Percentiles rank a stretch among this genome's conserved stretches.
Conservation (phyloP, 2,329 filamentous ascomycete genomes). For the Colletotrichum scovillei region DNA sequence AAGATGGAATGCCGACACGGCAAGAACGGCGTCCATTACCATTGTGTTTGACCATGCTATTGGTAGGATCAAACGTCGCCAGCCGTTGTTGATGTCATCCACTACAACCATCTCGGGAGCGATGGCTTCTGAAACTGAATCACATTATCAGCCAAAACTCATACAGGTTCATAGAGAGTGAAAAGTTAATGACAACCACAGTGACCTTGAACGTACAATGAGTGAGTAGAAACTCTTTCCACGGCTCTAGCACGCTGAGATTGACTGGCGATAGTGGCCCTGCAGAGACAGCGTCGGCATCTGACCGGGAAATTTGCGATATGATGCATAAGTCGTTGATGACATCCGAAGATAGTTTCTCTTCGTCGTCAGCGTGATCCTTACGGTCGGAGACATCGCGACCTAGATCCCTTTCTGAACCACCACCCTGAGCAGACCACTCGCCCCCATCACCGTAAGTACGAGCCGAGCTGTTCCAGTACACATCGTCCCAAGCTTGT, state of each 20-base stretch:
- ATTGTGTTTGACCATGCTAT: slow-evolving; percentile 38
- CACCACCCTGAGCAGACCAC: not conserved
- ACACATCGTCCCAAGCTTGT: not conserved
- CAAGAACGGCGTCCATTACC: slow-evolving; percentile 41
- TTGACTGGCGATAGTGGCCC: not conserved
- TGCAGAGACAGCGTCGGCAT: not conserved
- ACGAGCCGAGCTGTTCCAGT: not conserved
- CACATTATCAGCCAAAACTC: too few species aligned
- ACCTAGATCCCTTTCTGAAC: not conserved
- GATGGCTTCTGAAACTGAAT: slow-evolving; percentile 39
- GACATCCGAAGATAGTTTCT: too few species aligned
- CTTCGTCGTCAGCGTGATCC: too few species aligned
- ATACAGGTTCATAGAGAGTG: too few species aligned
- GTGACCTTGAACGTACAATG: slow-evolving; percentile 31
- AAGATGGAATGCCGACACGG: slow-evolving; percentile 42
- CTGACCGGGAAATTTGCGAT: too few species aligned
- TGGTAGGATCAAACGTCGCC: slow-evolving; percentile 38
- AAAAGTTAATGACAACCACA: too few species aligned
- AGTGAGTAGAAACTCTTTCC: slow-evolving; percentile 16
- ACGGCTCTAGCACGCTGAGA: slow-evolving; percentile 2
- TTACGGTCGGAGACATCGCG: too few species aligned
- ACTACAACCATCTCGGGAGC: slow-evolving; percentile 40
- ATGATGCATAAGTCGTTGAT: not conserved
- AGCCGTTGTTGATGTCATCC: slow-evolving; percentile 38
- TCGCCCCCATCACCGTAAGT: not conserved